A percentile compares a stretch with the other conserved stretches of the same genome.
These are phyloP conservation scores for Margaritispora aquatica DNA, from an alignment of 495 filamentous ascomycete species.

Conservation along the genomic window DNA sequence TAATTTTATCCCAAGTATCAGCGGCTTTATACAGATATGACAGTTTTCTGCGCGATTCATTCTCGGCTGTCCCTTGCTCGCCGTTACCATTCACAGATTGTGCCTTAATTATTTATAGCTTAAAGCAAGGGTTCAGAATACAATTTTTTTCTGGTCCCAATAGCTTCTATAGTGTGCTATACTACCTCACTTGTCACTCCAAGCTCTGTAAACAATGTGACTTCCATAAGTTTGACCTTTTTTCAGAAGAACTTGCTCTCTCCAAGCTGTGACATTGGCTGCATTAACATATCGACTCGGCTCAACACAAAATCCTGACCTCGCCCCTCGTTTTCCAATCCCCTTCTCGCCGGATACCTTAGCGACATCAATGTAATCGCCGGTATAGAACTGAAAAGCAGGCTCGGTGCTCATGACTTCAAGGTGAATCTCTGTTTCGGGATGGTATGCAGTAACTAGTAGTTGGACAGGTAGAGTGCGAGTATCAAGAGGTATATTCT, in stretches of 20 bases:
- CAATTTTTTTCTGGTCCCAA: not conserved
- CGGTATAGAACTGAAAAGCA: conserved; percentile 95
- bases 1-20: not conserved
- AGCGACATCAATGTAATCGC: conserved; percentile 74
- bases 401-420: conserved; percentile 87
- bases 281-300: conserved; percentile 88
- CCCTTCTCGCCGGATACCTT: conserved; percentile 53
- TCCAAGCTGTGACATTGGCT: conserved; percentile 73
- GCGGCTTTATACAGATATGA: not conserved
- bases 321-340: conserved; percentile 50
- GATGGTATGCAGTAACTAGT: conserved; percentile 63
- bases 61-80: too few relatives aligned
- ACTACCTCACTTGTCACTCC: conserved; percentile 46
- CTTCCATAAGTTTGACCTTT: conserved; percentile 75
- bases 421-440: conserved; percentile 65
- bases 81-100: too few relatives aligned
- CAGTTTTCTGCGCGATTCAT: too few relatives aligned
- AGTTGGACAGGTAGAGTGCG: conserved; percentile 54
- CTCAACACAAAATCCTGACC: conserved; percentile 84
- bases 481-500: conserved; percentile 70
- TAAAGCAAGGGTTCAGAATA: too few relatives aligned
- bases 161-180: not conserved
- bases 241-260: conserved; percentile 65
- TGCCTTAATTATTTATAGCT: too few relatives aligned
- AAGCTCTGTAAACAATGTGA: conserved; percentile 71